Evolutionary conservation across 495 filamentous ascomycete species (phyloP), one percentile per base, ranked within the genome.

Genomic region (Chaetomium cochliodes): DNA sequence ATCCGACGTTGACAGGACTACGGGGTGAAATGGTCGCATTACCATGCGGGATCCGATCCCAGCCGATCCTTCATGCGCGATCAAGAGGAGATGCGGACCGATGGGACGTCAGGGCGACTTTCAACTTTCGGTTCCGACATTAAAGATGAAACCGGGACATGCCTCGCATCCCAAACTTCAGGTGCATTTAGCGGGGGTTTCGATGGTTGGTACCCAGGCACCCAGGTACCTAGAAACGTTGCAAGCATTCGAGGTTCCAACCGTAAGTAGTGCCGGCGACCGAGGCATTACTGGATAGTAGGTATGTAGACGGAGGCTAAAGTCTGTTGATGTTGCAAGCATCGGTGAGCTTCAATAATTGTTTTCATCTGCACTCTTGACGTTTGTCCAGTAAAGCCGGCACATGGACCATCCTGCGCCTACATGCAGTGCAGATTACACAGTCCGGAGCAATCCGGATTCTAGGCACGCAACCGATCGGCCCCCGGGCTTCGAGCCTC

Each of bases 61-160:
- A 58, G 60, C 47, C 33, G 56, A 67, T 67, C 56, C 37, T 60
- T 63, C 49, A 67, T 67, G 65, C 65, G 47, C 20, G 51, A 39
- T 51, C 25, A 15, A 57, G 23, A 28, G 20, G 37, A 44, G 54
- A 23, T 26, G 53, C 65, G 51, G 44, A 23, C 59, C 42, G 59
- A 44, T 23, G 15, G 53, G 12, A 46, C n/a, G 50, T 18, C 33
- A 37, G 33, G 8, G 33, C 33, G 9, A 37, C 33, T 37, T 37
- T 42, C 22, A 53, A 51, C 33, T 51, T 11, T 37, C 33, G 37
- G 42, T 58, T 41, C 42, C 54, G 52, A 44, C 39, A 55, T 64
- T 28, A 64, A 42, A 64, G 62, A 52, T 64, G 54, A 64, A 58
- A 64, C 54, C 54, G 8, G 33, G 33, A 26, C 30, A 44, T 22